phyloP scores from a whole-genome alignment of 495 filamentous ascomycete genomes.

The Podospora appendiculata region DNA sequence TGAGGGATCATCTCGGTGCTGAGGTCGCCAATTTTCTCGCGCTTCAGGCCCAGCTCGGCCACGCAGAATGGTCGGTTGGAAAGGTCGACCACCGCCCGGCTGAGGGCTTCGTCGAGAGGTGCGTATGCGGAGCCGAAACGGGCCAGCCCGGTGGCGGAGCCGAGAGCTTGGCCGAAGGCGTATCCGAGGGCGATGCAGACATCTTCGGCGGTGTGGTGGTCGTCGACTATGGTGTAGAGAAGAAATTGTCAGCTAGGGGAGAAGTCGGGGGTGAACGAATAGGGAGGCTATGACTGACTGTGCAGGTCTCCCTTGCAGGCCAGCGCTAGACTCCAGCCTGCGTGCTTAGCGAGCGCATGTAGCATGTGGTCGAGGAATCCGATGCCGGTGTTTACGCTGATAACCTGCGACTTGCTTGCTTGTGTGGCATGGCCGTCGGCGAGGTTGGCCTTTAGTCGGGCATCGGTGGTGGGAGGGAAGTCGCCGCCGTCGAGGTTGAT shows the following conservation, averaged over 20 bases:
- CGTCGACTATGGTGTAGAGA: conserved; percentile 61
- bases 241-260: neutral
- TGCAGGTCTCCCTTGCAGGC: conserved; percentile 81
- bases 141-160: conserved; percentile 66
- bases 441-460: conserved; percentile 25
- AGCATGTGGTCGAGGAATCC: conserved; percentile 99
- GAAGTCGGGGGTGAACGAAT: neutral
- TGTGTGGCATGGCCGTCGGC: conserved; percentile 69
- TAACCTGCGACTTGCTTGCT: conserved; percentile 68
- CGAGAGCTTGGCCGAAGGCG: conserved; percentile 74
- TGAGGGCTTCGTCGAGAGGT: conserved; percentile 91
- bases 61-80: conserved; percentile 84
- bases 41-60: conserved; percentile 67
- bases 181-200: conserved; percentile 82
- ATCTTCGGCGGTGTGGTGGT: conserved; percentile 98
- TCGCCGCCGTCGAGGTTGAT: conserved; percentile 86
- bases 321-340: conserved; percentile 81
- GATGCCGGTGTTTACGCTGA: conserved; percentile 86
- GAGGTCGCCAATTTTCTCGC: conserved; percentile 89
- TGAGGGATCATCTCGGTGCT: conserved; percentile 97
- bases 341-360: conserved; percentile 91
- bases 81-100: conserved; percentile 88
- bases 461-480: conserved; percentile 53
- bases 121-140: conserved; percentile 88
- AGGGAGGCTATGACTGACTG: conserved; percentile 47